Conservation (phyloP, 2,329 filamentous ascomycete species). For the Trichophyton schoenleinii region DNA sequence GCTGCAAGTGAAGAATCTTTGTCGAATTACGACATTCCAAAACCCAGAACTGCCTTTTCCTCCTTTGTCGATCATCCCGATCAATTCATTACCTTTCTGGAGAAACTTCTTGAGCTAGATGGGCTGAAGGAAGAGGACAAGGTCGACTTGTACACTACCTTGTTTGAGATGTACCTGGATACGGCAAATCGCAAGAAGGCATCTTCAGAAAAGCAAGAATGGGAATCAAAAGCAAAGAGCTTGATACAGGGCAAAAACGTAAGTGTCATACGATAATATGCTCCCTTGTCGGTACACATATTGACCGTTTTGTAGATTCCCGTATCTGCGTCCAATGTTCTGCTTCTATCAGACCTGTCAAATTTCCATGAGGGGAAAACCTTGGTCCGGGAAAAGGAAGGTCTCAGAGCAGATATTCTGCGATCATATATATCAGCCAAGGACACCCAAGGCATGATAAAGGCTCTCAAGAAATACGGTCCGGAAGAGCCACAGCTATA, state of each 20-base stretch:
- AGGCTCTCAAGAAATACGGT: slow-evolving; percentile 81
- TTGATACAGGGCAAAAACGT: slow-evolving; percentile 70
- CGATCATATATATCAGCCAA: slow-evolving; percentile 86
- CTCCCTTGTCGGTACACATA: neutral
- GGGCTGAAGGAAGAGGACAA: slow-evolving; percentile 61
- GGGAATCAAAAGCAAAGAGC: slow-evolving; percentile 82
- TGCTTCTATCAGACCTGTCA: slow-evolving; percentile 82
- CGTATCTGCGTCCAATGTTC: slow-evolving; percentile 88
- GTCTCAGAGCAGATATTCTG: slow-evolving; percentile 88
- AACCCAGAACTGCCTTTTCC: slow-evolving; percentile 81
- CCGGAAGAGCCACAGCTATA: slow-evolving; percentile 84
- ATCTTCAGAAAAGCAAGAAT: slow-evolving; percentile 53
- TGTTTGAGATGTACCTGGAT: slow-evolving; percentile 97
- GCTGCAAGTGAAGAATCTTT: slow-evolving; percentile 28
- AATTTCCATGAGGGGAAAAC: slow-evolving; percentile 83
- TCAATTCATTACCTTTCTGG: slow-evolving; percentile 83
- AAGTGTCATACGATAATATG: slow-evolving; percentile 12
- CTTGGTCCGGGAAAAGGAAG: slow-evolving; percentile 85
- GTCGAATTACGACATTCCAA: slow-evolving; percentile 61
- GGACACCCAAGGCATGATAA: slow-evolving; percentile 82
- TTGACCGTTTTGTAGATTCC: slow-evolving; percentile 38
- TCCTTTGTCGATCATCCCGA: slow-evolving; percentile 90
- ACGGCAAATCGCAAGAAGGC: slow-evolving; percentile 67
- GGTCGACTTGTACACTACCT: slow-evolving; percentile 78
- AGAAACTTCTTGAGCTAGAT: slow-evolving; percentile 66